Base-by-base conservation (phyloP, 805 yeast species). In the Yarrowia sp. region DNA sequence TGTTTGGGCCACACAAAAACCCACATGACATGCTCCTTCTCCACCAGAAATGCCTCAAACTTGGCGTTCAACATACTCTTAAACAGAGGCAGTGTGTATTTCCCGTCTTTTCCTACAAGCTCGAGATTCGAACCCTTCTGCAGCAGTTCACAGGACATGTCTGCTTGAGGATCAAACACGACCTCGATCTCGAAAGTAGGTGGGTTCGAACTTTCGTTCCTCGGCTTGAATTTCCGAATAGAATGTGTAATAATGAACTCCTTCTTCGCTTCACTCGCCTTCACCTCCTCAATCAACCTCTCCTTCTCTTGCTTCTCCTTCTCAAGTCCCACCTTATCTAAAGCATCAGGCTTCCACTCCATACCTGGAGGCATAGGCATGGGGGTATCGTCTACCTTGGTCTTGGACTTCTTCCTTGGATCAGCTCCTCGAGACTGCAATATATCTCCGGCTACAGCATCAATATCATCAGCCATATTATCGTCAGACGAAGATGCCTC, bases 231-330 rank as follows among this genome's bases (percentile, higher is more conserved):
- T 36, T 59, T 59, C 35, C 65, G 26, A 8, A 59, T 59, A 8
- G 65, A 26, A n/a, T 59, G 65, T 59, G 65, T 59, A 32, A 59
- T 59, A 35, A 59, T 59, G 42, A 59, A 59, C 5, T 32, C 9
- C 10, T 43, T 45, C 50, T 8, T 58, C 10, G 35, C 12, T 8
- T 5, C 35, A 3, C 32, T 14, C 5, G 50, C 15, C 10, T 79
- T 19, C 83, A 73, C 19, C 85, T 79, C 71, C 36, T 38, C 36
- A 22, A 61, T 35, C 41, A 55, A 40, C 11, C 22, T 36, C 42
- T 66, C 49, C 53, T 50, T 22, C n/a, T 41, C 48, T 16, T 45
- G 48, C 14, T 46, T 32, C 35, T 46, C 41, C 19, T 59, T 52
- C 9, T 55, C 66, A 19, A 43, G 36, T 41, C 42, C 12, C 16